Evolutionary conservation across 257 asterid genomes (phyloP).

Genomic region (Gentiana dahurica): DNA sequence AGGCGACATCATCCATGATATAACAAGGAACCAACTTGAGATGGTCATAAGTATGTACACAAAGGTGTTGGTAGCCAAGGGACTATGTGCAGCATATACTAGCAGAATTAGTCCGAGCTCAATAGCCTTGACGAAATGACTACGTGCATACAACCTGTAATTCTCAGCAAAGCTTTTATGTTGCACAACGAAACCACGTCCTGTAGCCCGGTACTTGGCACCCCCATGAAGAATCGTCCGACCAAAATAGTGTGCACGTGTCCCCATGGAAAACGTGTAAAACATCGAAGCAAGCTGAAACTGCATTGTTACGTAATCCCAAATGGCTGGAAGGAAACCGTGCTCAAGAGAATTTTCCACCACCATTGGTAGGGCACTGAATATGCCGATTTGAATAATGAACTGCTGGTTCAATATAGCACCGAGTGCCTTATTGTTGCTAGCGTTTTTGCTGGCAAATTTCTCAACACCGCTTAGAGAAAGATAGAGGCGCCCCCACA

Average conservation of each 20-base stretch:
- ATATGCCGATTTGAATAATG: slow-evolving; percentile 62
- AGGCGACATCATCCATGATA: slow-evolving; percentile 88
- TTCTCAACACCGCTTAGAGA: slow-evolving; percentile 77
- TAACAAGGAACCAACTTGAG: slow-evolving; percentile 86
- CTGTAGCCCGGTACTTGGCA: slow-evolving; percentile 91
- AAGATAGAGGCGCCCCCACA: slow-evolving; percentile 92
- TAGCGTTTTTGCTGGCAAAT: slow-evolving; percentile 24
- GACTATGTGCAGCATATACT: slow-evolving; percentile 66
- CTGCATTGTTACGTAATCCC: slow-evolving; percentile 94
- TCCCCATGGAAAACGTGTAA: slow-evolving; percentile 86
- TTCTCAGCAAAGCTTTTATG: slow-evolving; percentile 62
- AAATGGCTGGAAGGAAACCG: slow-evolving; percentile 72
- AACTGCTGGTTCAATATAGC: slow-evolving; percentile 86
- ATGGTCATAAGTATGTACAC: slow-evolving; percentile 74
- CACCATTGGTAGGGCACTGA: slow-evolving; percentile 93
- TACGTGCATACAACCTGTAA: slow-evolving; percentile 75
- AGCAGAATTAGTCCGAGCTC: slow-evolving; percentile 80
- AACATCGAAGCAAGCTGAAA: slow-evolving; percentile 68
- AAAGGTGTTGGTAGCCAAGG: slow-evolving; percentile 33
- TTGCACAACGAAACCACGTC: slow-evolving; percentile 92
- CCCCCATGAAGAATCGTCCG: slow-evolving; percentile 86
- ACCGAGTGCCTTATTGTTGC: slow-evolving; percentile 68
- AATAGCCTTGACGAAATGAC: slow-evolving; percentile 93
- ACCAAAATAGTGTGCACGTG: slow-evolving; percentile 80
- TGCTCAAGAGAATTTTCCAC: slow-evolving; percentile 82